phyloP scores from a whole-genome alignment of 352 stramenopile species.

The Phytophthora fragariae region DNA sequence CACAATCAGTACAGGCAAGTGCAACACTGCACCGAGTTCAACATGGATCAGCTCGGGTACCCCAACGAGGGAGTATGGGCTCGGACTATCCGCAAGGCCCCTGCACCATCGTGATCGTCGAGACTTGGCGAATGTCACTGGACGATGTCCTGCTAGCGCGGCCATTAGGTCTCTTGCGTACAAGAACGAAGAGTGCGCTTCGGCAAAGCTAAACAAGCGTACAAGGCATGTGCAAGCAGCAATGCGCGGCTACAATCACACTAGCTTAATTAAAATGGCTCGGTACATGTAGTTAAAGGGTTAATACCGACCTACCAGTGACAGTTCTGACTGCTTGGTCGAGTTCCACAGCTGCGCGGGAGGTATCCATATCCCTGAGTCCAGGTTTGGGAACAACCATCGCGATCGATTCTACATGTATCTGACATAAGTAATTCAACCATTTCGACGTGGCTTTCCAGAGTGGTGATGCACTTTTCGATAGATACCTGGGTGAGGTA shows the following conservation, averaged over 20 bases:
- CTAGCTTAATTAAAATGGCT: conserved; percentile 18
- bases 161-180: conserved; percentile 40
- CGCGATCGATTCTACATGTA: conserved; percentile 47
- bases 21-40: conserved; percentile 14
- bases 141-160: conserved; percentile 23
- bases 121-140: conserved; percentile 23
- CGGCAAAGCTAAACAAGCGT: conserved; percentile 27
- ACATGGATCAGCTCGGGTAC: conserved; percentile 37
- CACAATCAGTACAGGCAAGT: not conserved
- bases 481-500: conserved; percentile 26
- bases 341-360: conserved; percentile 50
- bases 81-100: conserved; percentile 40
- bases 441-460: conserved; percentile 47
- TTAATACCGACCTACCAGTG: conserved; percentile 29
- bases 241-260: conserved; percentile 24
- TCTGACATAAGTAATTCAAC: conserved; percentile 15
- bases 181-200: conserved; percentile 28
- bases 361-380: conserved; percentile 20
- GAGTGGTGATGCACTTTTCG: conserved; percentile 48
- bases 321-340: conserved; percentile 27
- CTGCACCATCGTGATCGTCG: conserved; percentile 34
- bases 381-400: conserved; percentile 38
- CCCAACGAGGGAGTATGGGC: conserved; percentile 45
- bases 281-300: no score
- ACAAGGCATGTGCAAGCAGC: conserved; percentile 37